Percentiles rank a stretch among this genome's conserved stretches.
Conservation (phyloP, 73 alveolate genomes). For the Halteria grandinella region DNA sequence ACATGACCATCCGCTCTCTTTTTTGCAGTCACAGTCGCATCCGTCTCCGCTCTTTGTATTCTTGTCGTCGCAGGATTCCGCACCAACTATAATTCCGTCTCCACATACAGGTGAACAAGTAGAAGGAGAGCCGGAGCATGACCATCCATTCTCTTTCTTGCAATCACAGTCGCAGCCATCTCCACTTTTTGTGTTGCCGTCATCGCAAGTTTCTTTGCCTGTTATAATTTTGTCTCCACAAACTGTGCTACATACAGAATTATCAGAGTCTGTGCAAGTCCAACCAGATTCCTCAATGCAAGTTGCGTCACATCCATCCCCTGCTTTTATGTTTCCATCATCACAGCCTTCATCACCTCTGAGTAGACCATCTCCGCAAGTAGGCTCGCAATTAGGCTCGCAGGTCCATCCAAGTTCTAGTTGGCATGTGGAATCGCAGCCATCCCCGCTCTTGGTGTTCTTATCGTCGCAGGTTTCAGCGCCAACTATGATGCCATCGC, state of each 20-base stretch:
- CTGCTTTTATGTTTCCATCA: conserved; percentile 25
- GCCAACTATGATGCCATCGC: conserved; percentile 27
- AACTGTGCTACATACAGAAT: too few species aligned
- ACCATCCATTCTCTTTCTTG: too few species aligned
- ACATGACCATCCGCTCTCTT: too few species aligned
- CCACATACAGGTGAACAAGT: background rate
- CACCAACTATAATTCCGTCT: too few species aligned
- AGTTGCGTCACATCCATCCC: conserved; percentile 16
- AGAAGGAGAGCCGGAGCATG: background rate
- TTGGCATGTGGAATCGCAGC: conserved; percentile 8
- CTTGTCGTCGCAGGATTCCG: too few species aligned
- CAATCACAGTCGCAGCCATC: too few species aligned
- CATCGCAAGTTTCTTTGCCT: too few species aligned
- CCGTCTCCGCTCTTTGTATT: too few species aligned
- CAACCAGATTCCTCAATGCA: conserved; percentile 23
- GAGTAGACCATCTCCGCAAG: conserved; percentile 26
- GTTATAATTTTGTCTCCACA: too few species aligned
- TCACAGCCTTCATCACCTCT: background rate
- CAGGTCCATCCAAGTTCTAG: conserved; percentile 23
- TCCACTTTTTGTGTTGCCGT: too few species aligned
- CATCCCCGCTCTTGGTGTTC: conserved; percentile 33
- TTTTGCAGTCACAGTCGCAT: background rate
- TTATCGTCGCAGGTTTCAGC: conserved; percentile 55
- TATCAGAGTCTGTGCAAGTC: too few species aligned
- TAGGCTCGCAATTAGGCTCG: conserved; percentile 13